phyloP scores from a whole-genome alignment of 176 grass and related monocot genomes.

The Oryza rufipogon region DNA sequence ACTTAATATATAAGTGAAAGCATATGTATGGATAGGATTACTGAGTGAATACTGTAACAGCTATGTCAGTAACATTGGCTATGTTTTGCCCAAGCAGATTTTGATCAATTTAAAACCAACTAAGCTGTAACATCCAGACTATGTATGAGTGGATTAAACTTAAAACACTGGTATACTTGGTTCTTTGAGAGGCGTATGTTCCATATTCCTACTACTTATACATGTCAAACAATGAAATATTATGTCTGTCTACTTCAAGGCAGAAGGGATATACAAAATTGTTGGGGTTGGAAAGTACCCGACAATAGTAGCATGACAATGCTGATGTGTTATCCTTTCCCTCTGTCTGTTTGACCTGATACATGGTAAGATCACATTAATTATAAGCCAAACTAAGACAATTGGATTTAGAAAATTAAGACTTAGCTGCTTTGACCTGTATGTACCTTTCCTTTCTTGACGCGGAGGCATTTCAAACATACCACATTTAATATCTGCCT shows the following conservation, averaged over 20 bases:
- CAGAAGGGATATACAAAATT: constrained; percentile 18
- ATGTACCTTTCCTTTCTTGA: constrained; percentile 88
- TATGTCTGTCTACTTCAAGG: constrained; percentile 14
- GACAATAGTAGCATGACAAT: constrained; percentile 66
- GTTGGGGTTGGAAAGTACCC: constrained; percentile 49
- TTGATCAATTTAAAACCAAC: constrained; percentile 21
- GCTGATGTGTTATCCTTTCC: constrained; percentile 59
- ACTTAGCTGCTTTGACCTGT: neutral
- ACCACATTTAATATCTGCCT: constrained; percentile 68
- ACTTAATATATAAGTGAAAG: constrained; percentile 9
- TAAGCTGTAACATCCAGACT: constrained; percentile 19
- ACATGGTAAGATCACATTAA: constrained; percentile 9
- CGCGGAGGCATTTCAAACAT: constrained; percentile 78
- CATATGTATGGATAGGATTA: neutral
- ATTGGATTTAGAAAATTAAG: neutral
- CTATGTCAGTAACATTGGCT: neutral
- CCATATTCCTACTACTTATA: constrained; percentile 14
- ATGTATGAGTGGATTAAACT: constrained; percentile 16
- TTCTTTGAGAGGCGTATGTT: neutral
- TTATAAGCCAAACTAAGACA: constrained; percentile 34
- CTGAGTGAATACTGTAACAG: constrained; percentile 23
- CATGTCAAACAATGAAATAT: neutral
- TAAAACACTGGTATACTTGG: neutral
- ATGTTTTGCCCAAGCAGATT: neutral
- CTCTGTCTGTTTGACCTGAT: constrained; percentile 59